phyloP scores from a whole-genome alignment of 2,329 filamentous ascomycete genomes.

The Apiospora phragmitis region DNA sequence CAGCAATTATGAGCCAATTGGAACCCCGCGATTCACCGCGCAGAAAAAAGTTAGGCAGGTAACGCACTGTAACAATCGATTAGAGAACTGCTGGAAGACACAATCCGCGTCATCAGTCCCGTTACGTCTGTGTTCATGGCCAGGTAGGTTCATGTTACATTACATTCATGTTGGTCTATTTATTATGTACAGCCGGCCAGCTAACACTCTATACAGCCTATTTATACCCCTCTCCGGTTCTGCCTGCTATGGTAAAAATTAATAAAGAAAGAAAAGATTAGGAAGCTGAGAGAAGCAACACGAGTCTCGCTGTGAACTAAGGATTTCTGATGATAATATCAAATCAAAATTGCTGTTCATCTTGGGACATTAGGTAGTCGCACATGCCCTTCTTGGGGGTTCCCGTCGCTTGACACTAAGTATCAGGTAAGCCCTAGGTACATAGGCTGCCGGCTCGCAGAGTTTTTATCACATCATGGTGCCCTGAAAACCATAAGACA shows the following conservation, averaged over 20 bases:
- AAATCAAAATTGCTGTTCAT: not conserved
- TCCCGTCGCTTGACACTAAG: not conserved
- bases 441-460: not conserved
- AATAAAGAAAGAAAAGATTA: not conserved
- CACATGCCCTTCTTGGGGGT: not conserved
- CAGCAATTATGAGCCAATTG: conserved; percentile 7
- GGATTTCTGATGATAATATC: not conserved
- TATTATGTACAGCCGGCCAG: not conserved
- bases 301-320: not conserved
- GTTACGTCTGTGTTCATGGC: not conserved
- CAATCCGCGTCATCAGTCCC: not conserved
- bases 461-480: conserved; percentile 5
- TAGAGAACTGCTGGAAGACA: not conserved
- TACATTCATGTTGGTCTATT: not conserved
- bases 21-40: conserved; percentile 3
- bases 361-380: not conserved
- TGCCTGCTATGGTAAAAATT: not conserved
- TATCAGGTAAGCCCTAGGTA: not conserved
- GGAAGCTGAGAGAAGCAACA: not conserved
- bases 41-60: not conserved
- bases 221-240: not conserved
- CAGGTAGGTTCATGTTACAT: not conserved
- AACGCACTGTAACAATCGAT: conserved; percentile 8
- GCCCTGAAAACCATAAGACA: not conserved
- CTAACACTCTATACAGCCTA: not conserved